Conservation (phyloP, 148 eudicot genomes). For the Fagopyrum tataricum region DNA sequence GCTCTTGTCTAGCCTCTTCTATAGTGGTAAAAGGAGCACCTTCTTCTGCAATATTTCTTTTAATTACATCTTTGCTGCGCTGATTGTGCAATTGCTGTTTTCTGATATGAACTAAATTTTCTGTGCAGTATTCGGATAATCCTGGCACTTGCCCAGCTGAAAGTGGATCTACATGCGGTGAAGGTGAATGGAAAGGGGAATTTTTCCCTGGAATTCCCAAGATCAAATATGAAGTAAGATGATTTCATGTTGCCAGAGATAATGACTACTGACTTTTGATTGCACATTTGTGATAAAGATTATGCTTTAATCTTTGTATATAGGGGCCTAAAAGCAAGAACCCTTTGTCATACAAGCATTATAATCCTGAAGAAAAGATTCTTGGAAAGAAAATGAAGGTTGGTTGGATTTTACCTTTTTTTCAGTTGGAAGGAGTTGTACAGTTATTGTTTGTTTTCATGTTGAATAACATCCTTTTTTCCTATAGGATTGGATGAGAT, state of each 20-base stretch:
- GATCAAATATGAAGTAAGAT: constrained; percentile 80
- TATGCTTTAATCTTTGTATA: not conserved
- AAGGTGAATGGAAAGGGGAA: constrained; percentile 82
- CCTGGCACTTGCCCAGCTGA: constrained; percentile 88
- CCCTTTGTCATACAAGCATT: constrained; percentile 72
- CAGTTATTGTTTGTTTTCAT: not conserved
- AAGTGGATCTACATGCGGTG: constrained; percentile 36
- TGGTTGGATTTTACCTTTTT: not conserved
- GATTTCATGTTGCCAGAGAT: not conserved
- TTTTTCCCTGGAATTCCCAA: constrained; percentile 86
- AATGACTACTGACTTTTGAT: not conserved
- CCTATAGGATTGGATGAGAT: constrained; percentile 88
- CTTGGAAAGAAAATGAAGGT: constrained; percentile 98
- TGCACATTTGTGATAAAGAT: not conserved
- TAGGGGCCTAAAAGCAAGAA: constrained; percentile 89
- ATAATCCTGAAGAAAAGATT: constrained; percentile 83
- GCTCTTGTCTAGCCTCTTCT: constrained; percentile 23
- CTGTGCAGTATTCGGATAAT: constrained; percentile 45
- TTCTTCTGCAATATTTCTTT: not conserved
- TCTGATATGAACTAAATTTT: constrained; percentile 4
- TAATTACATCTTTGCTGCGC: not conserved
- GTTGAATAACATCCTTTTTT: not conserved
- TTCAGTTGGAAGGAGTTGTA: not conserved
- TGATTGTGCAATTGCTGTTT: not conserved
- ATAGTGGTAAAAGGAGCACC: constrained; percentile 37